Conservation (phyloP, 2,329 filamentous ascomycete species). For the Ophiocordyceps camponoti-leonardi region DNA sequence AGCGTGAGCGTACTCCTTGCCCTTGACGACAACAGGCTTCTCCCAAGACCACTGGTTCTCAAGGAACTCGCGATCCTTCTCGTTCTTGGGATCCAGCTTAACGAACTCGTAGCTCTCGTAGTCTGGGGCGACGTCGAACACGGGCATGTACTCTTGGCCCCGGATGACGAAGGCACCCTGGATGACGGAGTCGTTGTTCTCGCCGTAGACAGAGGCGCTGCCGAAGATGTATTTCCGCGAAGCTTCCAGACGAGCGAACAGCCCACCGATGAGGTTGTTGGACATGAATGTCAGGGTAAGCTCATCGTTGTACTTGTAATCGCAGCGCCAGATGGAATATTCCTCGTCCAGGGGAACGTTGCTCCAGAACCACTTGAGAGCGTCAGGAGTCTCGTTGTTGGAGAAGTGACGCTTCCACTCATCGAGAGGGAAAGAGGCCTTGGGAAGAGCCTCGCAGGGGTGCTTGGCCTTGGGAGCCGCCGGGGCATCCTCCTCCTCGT, state of each 20-base stretch:
- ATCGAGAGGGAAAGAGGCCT: conserved; percentile 68
- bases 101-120: conserved; percentile 91
- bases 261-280: conserved; percentile 93
- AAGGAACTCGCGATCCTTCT: conserved; percentile 72
- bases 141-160: conserved; percentile 68
- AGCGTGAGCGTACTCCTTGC: conserved; percentile 78
- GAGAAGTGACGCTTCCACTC: conserved; percentile 99
- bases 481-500: conserved; percentile 25
- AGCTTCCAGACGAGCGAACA: conserved; percentile 91
- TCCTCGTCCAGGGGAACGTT: conserved; percentile 82
- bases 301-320: conserved; percentile 99
- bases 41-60: conserved; percentile 88
- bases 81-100: conserved; percentile 83
- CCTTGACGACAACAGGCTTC: conserved; percentile 59
- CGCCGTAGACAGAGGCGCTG: conserved; percentile 72
- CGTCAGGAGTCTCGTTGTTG: conserved; percentile 73
- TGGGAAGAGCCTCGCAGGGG: conserved; percentile 71
- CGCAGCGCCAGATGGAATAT: conserved; percentile 85
- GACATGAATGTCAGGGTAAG: conserved; percentile 97
- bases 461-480: conserved; percentile 82
- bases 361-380: conserved; percentile 97
- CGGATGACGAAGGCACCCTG: conserved; percentile 90
- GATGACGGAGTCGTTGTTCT: conserved; percentile 77
- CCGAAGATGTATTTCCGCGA: conserved; percentile 98
- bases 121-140: conserved; percentile 94